Evolutionary conservation across 2,329 filamentous ascomycete species (phyloP), one percentile per base, ranked within the genome.

Genomic region (Aureobasidium sp.): DNA sequence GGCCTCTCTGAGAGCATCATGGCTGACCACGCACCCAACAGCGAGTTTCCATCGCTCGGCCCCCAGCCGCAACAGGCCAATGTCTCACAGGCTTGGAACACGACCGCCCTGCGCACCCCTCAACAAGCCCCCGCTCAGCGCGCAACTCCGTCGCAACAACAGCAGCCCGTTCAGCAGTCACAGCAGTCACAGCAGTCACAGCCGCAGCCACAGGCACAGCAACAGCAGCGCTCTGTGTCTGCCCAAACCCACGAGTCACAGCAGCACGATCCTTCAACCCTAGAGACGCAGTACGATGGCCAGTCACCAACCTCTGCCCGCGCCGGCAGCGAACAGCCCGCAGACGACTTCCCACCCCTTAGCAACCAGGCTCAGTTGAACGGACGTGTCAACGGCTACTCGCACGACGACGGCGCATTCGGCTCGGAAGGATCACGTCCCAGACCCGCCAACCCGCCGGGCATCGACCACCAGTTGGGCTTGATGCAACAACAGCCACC

Each of bases 31-130:
- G 42, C 59, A 55, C 67, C 64, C 51, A n/a, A 55, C 65, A 87
- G 84, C 69, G 84, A 87, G 70, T 87, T 87, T 62, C 84, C 84
- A 51, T 84, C 82, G 12, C 74, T 87, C 67, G 81, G 79, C 20
- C 78, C 82, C 36, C 82, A 84, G 69, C 76, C 81, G 66, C 79
- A 82, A 62, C 80, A 79, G 62, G 82, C 78, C 63, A 79, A 53
- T 74, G 79, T 51, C 78, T 82, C 74, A 74, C 81, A 67, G 77
- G 83, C 69, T 82, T 82, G 81, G 65, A 84, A 83, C 68, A 80
- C 81, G 55, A 84, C 81, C 65, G 79, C 80, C 25, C 81, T 78
- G 62, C 78, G 84, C 68, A 80, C 73, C 69, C 72, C 62, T 68
- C 73, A 67, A 64, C 61, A 65, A 15, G 65, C 67, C 31, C 70